A percentile compares a stretch with the other conserved stretches of the same genome.
These are phyloP conservation scores for Cryptosporidium parvum DNA, from an alignment of 169 alveolate species.

Conservation along the genomic window DNA sequence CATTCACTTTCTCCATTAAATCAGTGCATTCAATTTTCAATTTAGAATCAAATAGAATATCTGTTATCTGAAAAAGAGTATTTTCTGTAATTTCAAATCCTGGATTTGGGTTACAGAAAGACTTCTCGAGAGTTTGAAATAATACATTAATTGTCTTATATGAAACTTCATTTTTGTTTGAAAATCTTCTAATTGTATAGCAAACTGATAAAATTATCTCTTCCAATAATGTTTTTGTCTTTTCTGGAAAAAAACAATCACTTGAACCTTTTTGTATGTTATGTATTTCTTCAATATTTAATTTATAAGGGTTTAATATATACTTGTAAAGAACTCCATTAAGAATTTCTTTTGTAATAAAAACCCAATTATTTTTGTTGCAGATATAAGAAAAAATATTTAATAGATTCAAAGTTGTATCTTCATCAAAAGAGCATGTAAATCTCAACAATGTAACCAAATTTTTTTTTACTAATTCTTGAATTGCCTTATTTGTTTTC, in stretches of 20 bases:
- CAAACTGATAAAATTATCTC: slow-evolving; percentile 36
- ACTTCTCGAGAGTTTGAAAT: slow-evolving; percentile 43
- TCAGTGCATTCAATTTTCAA: slow-evolving; percentile 1
- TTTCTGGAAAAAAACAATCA: slow-evolving; percentile 31
- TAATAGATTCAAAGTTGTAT: slow-evolving; percentile 31
- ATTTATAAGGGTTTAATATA: background rate
- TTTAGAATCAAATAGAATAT: slow-evolving; percentile 45
- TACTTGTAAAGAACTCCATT: slow-evolving; percentile 42
- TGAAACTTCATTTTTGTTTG: slow-evolving; percentile 35
- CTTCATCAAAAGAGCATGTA: slow-evolving; percentile 36
- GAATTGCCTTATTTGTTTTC: background rate
- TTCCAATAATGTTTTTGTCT: slow-evolving; percentile 29
- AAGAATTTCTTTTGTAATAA: slow-evolving; percentile 46
- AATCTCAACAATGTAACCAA: slow-evolving; percentile 13
- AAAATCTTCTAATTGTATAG: slow-evolving; percentile 17
- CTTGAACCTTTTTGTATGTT: slow-evolving; percentile 2
- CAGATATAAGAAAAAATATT: slow-evolving; percentile 34
- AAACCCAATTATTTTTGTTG: slow-evolving; percentile 41
- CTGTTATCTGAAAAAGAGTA: slow-evolving; percentile 60
- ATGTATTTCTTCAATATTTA: background rate
- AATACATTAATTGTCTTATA: slow-evolving; percentile 28
- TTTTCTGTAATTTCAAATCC: slow-evolving; percentile 39
- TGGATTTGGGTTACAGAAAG: background rate
- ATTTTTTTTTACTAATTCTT: slow-evolving; percentile 31
- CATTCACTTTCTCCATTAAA: background rate